Conservation (phyloP, 1,284 basidiomycete genomes). For the Ceraceosorus bombacis region DNA sequence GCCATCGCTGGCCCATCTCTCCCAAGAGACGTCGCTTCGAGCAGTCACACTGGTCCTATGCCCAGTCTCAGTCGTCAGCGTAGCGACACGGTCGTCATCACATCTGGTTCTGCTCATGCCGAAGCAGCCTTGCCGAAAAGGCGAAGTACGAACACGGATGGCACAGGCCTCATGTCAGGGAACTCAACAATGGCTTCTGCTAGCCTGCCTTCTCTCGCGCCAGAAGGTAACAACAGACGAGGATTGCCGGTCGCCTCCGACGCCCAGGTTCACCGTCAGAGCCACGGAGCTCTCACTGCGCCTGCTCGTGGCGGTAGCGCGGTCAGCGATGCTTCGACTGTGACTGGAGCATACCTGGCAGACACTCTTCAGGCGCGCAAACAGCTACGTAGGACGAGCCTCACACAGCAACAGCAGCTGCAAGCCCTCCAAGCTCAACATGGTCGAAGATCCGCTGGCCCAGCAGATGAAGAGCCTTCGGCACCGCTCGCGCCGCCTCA, state of each 20-base stretch:
- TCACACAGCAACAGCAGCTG: conserved; percentile 32
- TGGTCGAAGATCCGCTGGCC: conserved; percentile 2
- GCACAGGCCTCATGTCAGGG: neutral
- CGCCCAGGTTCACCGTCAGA: neutral
- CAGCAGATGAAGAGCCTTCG: neutral
- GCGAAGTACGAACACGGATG: neutral
- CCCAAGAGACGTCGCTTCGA: neutral
- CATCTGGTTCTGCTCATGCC: neutral
- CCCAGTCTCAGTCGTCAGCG: too few relatives aligned
- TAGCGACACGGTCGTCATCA: neutral
- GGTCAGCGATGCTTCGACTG: neutral
- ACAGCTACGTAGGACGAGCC: conserved; percentile 28
- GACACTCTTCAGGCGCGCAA: conserved; percentile 20
- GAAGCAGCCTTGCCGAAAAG: neutral
- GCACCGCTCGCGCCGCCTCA: neutral
- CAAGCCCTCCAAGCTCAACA: conserved; percentile 12
- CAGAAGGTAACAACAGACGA: too few relatives aligned
- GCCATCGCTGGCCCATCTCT: neutral
- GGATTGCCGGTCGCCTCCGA: too few relatives aligned
- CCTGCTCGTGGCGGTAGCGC: conserved; percentile 2
- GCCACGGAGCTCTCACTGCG: neutral
- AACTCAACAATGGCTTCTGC: neutral
- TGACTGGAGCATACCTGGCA: conserved; percentile 4
- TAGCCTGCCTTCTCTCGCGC: neutral
- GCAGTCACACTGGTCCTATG: too few relatives aligned